Conservation (phyloP, 805 yeast genomes). For the Blastobotrys robertii region DNA sequence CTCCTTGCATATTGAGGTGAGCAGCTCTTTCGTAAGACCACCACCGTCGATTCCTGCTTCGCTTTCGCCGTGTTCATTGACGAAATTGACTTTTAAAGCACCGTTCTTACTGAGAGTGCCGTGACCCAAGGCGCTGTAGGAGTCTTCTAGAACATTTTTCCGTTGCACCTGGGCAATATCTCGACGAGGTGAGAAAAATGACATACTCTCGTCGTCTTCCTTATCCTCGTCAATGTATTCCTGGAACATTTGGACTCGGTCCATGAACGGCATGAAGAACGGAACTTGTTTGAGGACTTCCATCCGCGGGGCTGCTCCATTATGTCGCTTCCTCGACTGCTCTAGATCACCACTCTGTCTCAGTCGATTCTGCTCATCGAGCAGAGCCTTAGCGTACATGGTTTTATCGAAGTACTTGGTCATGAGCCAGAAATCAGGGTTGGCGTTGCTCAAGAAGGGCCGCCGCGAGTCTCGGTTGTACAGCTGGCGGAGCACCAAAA, state of each 20-base stretch:
- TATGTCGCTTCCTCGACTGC: neutral
- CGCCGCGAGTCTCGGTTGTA: constrained; percentile 59
- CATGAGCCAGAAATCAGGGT: constrained; percentile 44
- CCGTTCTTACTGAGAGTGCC: too few relatives aligned
- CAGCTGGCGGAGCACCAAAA: constrained; percentile 52
- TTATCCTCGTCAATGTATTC: constrained; percentile 46
- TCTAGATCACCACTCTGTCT: constrained; percentile 2
- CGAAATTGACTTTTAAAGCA: constrained; percentile 31
- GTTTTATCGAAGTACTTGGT: constrained; percentile 26
- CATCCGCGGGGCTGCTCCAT: constrained; percentile 22
- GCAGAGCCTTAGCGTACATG: constrained; percentile 31
- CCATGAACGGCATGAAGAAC: constrained; percentile 66
- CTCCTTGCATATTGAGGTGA: constrained; percentile 61
- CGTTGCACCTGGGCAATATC: constrained; percentile 34
- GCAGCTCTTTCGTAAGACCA: constrained; percentile 84
- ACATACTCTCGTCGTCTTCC: constrained; percentile 1
- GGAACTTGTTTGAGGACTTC: constrained; percentile 58
- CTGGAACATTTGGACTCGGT: constrained; percentile 67
- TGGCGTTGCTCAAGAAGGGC: constrained; percentile 33
- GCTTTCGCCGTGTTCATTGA: constrained; percentile 53
- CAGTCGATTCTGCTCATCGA: constrained; percentile 35
- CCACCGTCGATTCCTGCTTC: constrained; percentile 98
- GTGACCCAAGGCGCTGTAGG: constrained; percentile 23
- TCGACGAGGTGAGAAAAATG: constrained; percentile 7
- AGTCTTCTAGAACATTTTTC: constrained; percentile 64